phyloP scores from a whole-genome alignment of 23 red algal species.

The Agarophyton chilense region DNA sequence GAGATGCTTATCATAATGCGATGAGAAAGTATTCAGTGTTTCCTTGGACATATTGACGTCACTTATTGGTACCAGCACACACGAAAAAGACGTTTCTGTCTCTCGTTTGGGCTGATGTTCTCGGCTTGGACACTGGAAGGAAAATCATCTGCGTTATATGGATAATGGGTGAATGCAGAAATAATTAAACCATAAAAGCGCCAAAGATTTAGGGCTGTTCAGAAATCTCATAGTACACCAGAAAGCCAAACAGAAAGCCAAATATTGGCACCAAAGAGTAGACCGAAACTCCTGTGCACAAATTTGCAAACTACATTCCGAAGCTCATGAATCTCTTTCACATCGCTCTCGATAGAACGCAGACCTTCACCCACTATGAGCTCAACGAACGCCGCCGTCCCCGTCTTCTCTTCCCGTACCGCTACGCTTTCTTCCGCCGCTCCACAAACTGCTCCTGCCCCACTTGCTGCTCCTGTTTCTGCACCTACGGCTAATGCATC shows the following conservation, averaged over 20 bases:
- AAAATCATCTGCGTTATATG: neutral
- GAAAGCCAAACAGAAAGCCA: too few species aligned
- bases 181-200: neutral
- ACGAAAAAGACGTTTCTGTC: constrained; percentile 17
- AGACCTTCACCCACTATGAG: too few species aligned
- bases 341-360: neutral
- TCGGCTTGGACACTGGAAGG: constrained; percentile 20
- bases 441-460: too few species aligned
- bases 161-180: neutral
- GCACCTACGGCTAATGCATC: neutral
- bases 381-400: too few species aligned
- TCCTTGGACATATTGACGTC: constrained; percentile 14
- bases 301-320: too few species aligned
- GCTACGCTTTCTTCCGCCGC: too few species aligned
- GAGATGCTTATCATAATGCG: constrained; percentile 1
- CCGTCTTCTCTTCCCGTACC: too few species aligned
- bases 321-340: neutral
- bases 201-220: neutral
- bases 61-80: constrained; percentile 14
- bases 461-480: too few species aligned
- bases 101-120: neutral
- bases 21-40: constrained; percentile 23
- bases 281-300: too few species aligned
- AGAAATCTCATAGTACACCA: neutral
- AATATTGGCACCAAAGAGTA: too few species aligned